Conservation (phyloP, 805 yeast genomes). For the Ogataea chonburiensis region DNA sequence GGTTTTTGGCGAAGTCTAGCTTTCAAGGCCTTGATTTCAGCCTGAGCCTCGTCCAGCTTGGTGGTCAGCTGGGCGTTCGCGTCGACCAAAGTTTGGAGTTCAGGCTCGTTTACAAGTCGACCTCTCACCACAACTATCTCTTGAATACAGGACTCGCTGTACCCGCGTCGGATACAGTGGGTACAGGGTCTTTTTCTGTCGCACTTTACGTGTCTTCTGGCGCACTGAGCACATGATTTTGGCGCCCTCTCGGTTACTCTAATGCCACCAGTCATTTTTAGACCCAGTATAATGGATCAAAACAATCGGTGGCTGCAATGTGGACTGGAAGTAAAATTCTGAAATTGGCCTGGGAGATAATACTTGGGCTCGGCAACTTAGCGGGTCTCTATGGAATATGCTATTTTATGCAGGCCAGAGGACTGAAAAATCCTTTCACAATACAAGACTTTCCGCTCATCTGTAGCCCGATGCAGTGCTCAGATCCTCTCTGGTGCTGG, state of each 20-base stretch:
- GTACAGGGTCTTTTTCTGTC: constrained; percentile 7
- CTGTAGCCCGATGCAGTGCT: too few relatives aligned
- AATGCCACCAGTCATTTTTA: neutral
- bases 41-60: constrained; percentile 3
- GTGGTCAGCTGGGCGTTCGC: constrained; percentile 1
- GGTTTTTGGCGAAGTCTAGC: constrained; percentile 1
- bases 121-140: constrained; percentile 8
- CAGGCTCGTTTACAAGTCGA: constrained; percentile 3
- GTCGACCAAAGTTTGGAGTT: neutral
- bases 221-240: constrained; percentile 5
- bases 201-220: constrained; percentile 5
- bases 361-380: too few relatives aligned
- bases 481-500: too few relatives aligned
- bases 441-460: too few relatives aligned
- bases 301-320: too few relatives aligned
- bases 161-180: constrained; percentile 3
- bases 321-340: too few relatives aligned
- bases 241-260: constrained; percentile 10
- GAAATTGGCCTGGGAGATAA: too few relatives aligned
- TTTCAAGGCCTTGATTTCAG: constrained; percentile 1
- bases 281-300: too few relatives aligned
- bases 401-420: too few relatives aligned
- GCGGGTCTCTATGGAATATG: too few relatives aligned
- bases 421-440: too few relatives aligned
- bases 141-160: constrained; percentile 1